phyloP scores from a whole-genome alignment of 805 yeast species.

The Candida awuae region DNA sequence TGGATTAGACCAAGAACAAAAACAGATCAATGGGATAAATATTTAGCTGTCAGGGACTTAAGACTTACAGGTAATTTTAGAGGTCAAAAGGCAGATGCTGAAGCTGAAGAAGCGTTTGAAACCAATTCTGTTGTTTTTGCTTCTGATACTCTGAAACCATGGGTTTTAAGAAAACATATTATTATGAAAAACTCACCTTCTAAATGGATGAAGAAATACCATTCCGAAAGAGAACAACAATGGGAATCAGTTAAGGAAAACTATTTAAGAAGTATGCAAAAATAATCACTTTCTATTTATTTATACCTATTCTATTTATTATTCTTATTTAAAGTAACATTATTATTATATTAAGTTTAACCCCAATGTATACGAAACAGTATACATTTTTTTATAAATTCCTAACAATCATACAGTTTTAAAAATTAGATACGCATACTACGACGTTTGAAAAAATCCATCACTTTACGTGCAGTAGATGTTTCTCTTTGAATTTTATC shows the following conservation, averaged over 20 bases:
- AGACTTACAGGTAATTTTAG: constrained; percentile 68
- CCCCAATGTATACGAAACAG: background rate
- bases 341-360: too few relatives aligned
- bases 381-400: background rate
- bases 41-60: constrained; percentile 62
- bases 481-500: constrained; percentile 42
- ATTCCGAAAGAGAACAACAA: constrained; percentile 25
- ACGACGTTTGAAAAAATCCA: constrained; percentile 72
- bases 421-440: constrained; percentile 30
- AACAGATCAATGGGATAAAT: constrained; percentile 47
- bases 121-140: constrained; percentile 45
- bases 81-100: constrained; percentile 56
- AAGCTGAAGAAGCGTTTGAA: constrained; percentile 73
- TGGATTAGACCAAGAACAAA: constrained; percentile 46
- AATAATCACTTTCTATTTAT: constrained; percentile 15
- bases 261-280: constrained; percentile 30
- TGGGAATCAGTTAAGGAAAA: constrained; percentile 30
- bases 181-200: constrained; percentile 34
- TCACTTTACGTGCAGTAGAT: constrained; percentile 69
- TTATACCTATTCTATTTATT: constrained; percentile 4
- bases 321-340: constrained; percentile 1
- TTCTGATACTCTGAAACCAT: constrained; percentile 27
- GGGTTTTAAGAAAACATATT: constrained; percentile 33
- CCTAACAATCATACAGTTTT: too few relatives aligned
- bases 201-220: constrained; percentile 30